Conservation (phyloP, 1,139 yeast genomes). For the Pichia sp. region DNA sequence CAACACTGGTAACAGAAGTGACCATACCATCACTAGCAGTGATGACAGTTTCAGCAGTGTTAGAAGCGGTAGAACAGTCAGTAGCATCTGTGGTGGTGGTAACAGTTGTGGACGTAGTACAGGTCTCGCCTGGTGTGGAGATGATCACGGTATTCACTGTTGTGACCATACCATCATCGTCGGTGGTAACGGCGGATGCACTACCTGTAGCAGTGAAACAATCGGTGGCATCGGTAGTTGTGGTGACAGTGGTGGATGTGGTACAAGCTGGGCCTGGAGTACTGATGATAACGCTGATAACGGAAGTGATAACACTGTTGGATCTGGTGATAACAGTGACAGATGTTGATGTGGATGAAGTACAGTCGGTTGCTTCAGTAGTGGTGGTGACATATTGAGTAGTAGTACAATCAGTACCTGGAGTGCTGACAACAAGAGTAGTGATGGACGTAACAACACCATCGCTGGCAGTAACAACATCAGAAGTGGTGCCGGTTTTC, state of each 20-base stretch:
- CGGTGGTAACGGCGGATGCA: background rate
- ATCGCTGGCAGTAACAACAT: background rate
- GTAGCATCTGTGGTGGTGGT: background rate
- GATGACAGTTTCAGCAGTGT: background rate
- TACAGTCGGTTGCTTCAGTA: no score
- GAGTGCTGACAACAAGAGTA: background rate
- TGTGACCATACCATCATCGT: background rate
- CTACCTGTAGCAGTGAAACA: background rate
- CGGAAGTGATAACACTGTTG: background rate
- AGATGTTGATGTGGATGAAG: no score
- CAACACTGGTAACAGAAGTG: background rate
- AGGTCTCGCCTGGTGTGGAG: no score
- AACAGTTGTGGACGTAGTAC: background rate
- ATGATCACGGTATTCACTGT: no score
- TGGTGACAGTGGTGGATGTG: background rate
- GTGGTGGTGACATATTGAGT: no score
- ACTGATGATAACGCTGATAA: background rate
- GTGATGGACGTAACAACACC: background rate
- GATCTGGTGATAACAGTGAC: background rate
- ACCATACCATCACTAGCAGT: background rate
- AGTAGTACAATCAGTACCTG: background rate
- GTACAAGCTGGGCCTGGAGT: background rate
- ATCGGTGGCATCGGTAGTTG: background rate
- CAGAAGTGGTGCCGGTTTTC: background rate
- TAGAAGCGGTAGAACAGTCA: background rate